Conservation (phyloP, 192 early-diverging fungal genomes). For the Umbelopsis ramanniana region DNA sequence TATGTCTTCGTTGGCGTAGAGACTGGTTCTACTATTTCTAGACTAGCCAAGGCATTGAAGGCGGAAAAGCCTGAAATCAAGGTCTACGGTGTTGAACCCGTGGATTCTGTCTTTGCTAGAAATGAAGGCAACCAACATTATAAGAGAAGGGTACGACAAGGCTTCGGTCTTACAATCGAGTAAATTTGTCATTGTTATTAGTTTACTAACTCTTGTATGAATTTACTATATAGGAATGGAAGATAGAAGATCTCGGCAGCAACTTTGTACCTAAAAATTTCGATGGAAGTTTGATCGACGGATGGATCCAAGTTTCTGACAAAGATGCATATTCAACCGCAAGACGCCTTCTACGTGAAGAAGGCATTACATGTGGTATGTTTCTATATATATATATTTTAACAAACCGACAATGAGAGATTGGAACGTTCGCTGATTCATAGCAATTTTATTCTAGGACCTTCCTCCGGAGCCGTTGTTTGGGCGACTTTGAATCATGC, state of each 20-base stretch:
- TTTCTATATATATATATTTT: too few species aligned
- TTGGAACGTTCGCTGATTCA: too few species aligned
- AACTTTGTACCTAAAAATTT: slow-evolving; percentile 62
- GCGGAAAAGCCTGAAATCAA: slow-evolving; percentile 53
- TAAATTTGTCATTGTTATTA: too few species aligned
- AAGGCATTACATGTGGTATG: slow-evolving; percentile 62
- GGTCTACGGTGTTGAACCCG: slow-evolving; percentile 70
- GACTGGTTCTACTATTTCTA: slow-evolving; percentile 66
- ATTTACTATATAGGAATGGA: slow-evolving; percentile 55
- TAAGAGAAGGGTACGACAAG: slow-evolving; percentile 2
- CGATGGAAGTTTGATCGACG: slow-evolving; percentile 55
- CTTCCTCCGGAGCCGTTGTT: slow-evolving; percentile 69
- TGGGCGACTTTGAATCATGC: slow-evolving; percentile 62
- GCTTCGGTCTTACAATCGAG: neutral
- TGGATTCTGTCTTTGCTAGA: slow-evolving; percentile 61
- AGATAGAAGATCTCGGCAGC: slow-evolving; percentile 74
- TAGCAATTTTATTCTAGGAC: slow-evolving; percentile 34
- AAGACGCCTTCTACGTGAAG: slow-evolving; percentile 61
- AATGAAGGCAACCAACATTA: slow-evolving; percentile 27
- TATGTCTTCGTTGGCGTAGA: slow-evolving; percentile 72
- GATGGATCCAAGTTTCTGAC: slow-evolving; percentile 73
- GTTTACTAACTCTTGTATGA: neutral
- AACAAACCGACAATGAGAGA: too few species aligned
- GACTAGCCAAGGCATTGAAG: slow-evolving; percentile 61
- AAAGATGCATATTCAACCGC: slow-evolving; percentile 72